Evolutionary conservation across 192 early-diverging fungal species (phyloP), one percentile per base, ranked within the genome.

Genomic region (Gamsiella multidivaricata): DNA sequence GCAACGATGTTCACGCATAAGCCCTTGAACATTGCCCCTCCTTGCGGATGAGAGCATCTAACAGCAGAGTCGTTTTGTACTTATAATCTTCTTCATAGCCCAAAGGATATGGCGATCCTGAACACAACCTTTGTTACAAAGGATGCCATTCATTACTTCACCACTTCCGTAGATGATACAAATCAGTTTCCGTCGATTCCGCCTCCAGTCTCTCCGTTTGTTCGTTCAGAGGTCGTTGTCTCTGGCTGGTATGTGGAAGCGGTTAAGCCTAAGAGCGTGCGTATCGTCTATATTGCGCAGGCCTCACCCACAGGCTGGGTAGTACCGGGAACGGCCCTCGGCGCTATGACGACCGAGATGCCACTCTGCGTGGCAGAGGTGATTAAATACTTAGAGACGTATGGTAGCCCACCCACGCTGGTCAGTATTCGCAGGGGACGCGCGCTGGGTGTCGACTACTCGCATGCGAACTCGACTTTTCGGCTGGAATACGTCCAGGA

Each of bases 221-320:
- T 80, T 26, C 49, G 79, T 29, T 71, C 79, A 2, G 70, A 80
- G 14, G 47, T 80, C 20, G 71, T 65, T 51, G 28, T 66, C 1
- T 78, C 74, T 20, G 74, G 74, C 8, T 78, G 74, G 74, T 69
- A 69, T 46, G 36, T 82, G 14, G 70, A 80, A 14, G 54, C 62
- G 0, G 17, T 67, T 25, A 62, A 71, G 23, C 69, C 82, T 11
- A 66, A 52, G 39, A 76, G 80, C 29, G 57, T 83, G 9, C 56
- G 59, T 32, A 61, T 85, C 7, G 67, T 65, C 5, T 74, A 83
- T 47, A 66, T 83, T 39, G 49, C 80, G 11, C 75, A 81, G 54
- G 69, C 75, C 1, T 36, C 80, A 10, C 61, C 72, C 4, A 70
- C 73, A 43, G 73, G 82, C 17, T 83, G 82, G 82, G 64, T 83